Conservation (phyloP, 331 rosid genomes). For the Quercus lobata region DNA sequence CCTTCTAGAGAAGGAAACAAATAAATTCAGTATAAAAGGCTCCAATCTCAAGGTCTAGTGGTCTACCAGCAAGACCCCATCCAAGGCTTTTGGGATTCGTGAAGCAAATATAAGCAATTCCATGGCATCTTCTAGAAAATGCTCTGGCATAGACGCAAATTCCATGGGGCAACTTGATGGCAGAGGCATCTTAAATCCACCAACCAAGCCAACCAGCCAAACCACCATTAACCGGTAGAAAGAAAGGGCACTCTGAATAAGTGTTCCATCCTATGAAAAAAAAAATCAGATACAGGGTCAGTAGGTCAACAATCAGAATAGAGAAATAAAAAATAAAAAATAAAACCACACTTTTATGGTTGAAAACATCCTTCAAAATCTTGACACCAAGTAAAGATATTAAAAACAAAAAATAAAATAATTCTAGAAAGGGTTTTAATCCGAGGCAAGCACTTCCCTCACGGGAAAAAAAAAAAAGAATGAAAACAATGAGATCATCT, state of each 20-base stretch:
- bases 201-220: slow-evolving; percentile 94
- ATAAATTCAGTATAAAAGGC: slow-evolving; percentile 3
- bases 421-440: neutral
- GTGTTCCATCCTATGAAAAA: slow-evolving; percentile 60
- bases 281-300: slow-evolving; percentile 1
- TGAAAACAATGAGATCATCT: neutral
- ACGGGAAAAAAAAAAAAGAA: neutral
- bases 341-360: neutral
- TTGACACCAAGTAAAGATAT: neutral
- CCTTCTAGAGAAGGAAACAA: slow-evolving; percentile 1
- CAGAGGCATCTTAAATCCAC: slow-evolving; percentile 97
- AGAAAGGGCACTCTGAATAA: slow-evolving; percentile 76
- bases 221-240: slow-evolving; percentile 87
- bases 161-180: slow-evolving; percentile 75
- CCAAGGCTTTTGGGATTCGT: slow-evolving; percentile 93
- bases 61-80: slow-evolving; percentile 79
- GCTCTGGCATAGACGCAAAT: slow-evolving; percentile 94
- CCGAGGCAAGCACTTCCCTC: neutral
- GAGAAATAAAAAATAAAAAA: neutral
- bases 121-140: slow-evolving; percentile 99
- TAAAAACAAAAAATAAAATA: neutral
- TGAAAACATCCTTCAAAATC: neutral
- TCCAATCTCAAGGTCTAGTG: slow-evolving; percentile 36
- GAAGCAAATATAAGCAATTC: slow-evolving; percentile 96
- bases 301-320: neutral